Evolutionary conservation across 139 green algal genomes (phyloP), one percentile per base, ranked within the genome.

Genomic region (Micractinium sp.): DNA sequence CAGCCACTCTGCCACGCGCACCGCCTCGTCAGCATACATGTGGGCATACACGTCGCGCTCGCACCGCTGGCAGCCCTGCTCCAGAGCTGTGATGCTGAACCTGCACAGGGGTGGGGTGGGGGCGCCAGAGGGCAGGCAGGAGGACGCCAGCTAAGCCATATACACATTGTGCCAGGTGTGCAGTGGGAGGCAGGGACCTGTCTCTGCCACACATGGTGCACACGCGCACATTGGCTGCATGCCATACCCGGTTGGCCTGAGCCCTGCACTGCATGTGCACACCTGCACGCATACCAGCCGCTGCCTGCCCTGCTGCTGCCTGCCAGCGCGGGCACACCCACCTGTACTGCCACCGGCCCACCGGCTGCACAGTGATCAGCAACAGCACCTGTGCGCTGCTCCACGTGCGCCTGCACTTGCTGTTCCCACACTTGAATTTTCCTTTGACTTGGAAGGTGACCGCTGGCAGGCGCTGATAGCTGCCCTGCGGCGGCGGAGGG

Each of bases 61-160:
- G 76, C 76, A 82, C 4, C 76, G 76, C 76, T 82, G 76, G 76
- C 76, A 82, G 19, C 76, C 76, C 76, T 82, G 76, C 76, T 82
- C 76, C 76, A 82, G 76, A 12, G 76, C 76, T n/a, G 76, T 82
- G 22, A 82, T 35, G 76, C 76, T 82, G 76, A 82, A 82, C 76
- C 76, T 82, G 36, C 76, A 33, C 15, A 16, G 15, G 16, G 60
- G 15, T 14, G 60, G 15, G 60, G 60, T 67, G 60, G 63, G 63
- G 2, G 63, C 71, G 31, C n/a, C 73, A 78, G 63, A 16, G 22
- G 63, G 63, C 20, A 71, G 63, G 63, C 19, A 71, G 22, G 63
- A 71, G 63, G 16, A 27, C 63, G 16, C 19, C 20, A 16, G 2
- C 63, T 71, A 9, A 56, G 9, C 7, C 47, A 56, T 9, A 9